Conservation (phyloP, 2,329 filamentous ascomycete species). For the Aschersonia sp. region DNA sequence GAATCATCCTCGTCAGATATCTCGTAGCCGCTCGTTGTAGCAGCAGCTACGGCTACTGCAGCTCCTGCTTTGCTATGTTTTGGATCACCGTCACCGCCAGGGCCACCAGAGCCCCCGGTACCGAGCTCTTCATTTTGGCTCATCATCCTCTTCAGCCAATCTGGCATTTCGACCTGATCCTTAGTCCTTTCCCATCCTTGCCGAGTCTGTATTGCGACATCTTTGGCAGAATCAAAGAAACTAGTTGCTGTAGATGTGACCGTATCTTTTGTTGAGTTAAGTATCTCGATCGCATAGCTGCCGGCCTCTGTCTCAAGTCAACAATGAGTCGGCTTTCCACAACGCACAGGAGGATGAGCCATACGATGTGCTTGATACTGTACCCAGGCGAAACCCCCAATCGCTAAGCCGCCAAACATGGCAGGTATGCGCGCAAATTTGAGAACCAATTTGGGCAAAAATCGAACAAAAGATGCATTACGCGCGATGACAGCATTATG, state of each 20-base stretch:
- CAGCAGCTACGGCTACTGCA: slow-evolving; percentile 54
- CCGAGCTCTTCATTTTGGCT: slow-evolving; percentile 45
- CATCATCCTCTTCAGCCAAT: slow-evolving; percentile 69
- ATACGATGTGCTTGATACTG: slow-evolving; percentile 88
- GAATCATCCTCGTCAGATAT: slow-evolving; percentile 50
- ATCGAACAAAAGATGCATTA: slow-evolving; percentile 49
- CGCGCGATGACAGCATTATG: slow-evolving; percentile 60
- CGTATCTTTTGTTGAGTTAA: slow-evolving; percentile 58
- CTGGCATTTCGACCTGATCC: slow-evolving; percentile 52
- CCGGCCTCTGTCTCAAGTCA: slow-evolving; percentile 27
- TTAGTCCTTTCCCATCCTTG: slow-evolving; percentile 75
- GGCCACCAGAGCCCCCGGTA: slow-evolving; percentile 32
- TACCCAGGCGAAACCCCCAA: slow-evolving; percentile 79
- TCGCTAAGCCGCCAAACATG: slow-evolving; percentile 76
- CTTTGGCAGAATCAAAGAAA: slow-evolving; percentile 57
- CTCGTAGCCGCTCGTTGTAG: slow-evolving; percentile 66
- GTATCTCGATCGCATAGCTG: slow-evolving; percentile 45
- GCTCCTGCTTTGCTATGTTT: slow-evolving; percentile 45
- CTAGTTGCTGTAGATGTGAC: slow-evolving; percentile 54
- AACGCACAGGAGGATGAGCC: slow-evolving; percentile 13
- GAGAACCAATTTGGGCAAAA: slow-evolving; percentile 74
- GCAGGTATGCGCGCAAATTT: slow-evolving; percentile 83
- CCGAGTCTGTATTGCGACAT: slow-evolving; percentile 64
- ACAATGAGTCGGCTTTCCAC: slow-evolving; percentile 2
- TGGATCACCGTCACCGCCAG: slow-evolving; percentile 32